phyloP scores from a whole-genome alignment of 192 early-diverging fungal genomes.

The Backusella westeae region DNA sequence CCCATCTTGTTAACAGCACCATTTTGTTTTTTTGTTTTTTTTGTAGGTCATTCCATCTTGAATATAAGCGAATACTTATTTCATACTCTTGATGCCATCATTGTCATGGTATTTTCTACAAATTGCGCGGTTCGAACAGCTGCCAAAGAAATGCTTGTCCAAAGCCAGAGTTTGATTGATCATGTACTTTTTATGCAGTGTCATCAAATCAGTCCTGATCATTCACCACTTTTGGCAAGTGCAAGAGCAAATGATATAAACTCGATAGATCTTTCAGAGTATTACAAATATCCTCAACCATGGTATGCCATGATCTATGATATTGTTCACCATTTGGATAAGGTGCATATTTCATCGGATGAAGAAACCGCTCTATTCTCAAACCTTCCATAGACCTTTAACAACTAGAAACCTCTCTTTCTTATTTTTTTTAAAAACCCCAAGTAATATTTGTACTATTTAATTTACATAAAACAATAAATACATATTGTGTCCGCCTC shows the following conservation, averaged over 20 bases:
- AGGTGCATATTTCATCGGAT: neutral
- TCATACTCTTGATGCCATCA: neutral
- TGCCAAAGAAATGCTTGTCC: neutral
- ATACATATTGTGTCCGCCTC: too few relatives aligned
- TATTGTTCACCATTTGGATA: neutral
- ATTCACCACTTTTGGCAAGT: neutral
- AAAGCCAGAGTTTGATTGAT: neutral
- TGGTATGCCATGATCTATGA: neutral
- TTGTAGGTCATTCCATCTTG: neutral
- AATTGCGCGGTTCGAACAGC: neutral
- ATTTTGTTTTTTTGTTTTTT: neutral
- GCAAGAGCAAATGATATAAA: neutral
- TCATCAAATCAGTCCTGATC: neutral
- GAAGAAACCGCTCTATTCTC: neutral
- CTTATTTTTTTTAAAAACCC: too few relatives aligned
- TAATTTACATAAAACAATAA: too few relatives aligned
- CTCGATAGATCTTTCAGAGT: neutral
- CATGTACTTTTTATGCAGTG: neutral
- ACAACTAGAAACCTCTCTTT: neutral
- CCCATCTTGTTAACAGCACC: neutral
- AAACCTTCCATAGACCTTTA: neutral
- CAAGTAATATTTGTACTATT: too few relatives aligned
- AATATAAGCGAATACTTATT: neutral
- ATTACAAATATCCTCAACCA: neutral
- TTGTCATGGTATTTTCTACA: neutral